phyloP scores from a whole-genome alignment of 208 protist genomes.

The Leishmania mexicana region DNA sequence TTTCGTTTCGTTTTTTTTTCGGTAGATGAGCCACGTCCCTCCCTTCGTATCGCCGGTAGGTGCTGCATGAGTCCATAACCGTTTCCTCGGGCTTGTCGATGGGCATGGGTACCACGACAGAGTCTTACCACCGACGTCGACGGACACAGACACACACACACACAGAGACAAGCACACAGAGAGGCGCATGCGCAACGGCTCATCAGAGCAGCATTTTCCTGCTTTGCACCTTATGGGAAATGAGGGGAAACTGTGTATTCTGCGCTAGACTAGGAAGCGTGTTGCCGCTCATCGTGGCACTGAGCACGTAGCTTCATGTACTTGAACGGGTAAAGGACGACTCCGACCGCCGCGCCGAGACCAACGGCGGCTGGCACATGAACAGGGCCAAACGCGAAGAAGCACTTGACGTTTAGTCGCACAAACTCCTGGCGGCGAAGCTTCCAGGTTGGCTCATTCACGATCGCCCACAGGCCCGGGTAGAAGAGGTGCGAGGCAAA shows the following conservation, averaged over 20 bases:
- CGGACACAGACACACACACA: neutral
- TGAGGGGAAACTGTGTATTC: neutral
- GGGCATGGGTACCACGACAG: conserved; percentile 9
- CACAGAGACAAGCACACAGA: neutral
- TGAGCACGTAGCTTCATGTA: conserved; percentile 44
- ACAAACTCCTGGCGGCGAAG: conserved; percentile 47
- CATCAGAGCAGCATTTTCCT: neutral
- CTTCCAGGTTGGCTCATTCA: conserved; percentile 66
- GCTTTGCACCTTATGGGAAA: neutral
- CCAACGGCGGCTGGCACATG: conserved; percentile 51
- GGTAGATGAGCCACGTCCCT: neutral
- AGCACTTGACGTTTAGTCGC: conserved; percentile 67
- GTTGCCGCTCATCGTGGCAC: neutral
- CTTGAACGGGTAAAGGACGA: conserved; percentile 60
- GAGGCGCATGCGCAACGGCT: neutral
- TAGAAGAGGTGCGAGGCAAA: conserved; percentile 64
- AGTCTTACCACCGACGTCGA: neutral
- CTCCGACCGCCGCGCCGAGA: conserved; percentile 43
- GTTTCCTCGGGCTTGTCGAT: neutral
- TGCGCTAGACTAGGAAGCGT: neutral
- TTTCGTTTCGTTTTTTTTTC: neutral
- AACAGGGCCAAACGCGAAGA: conserved; percentile 50
- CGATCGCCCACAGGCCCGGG: conserved; percentile 64
- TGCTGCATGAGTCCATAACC: neutral
- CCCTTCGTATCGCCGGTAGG: neutral